These are phyloP conservation scores for Pichia membranifaciens DNA, from an alignment of 805 yeast species.

Conservation along the genomic window DNA sequence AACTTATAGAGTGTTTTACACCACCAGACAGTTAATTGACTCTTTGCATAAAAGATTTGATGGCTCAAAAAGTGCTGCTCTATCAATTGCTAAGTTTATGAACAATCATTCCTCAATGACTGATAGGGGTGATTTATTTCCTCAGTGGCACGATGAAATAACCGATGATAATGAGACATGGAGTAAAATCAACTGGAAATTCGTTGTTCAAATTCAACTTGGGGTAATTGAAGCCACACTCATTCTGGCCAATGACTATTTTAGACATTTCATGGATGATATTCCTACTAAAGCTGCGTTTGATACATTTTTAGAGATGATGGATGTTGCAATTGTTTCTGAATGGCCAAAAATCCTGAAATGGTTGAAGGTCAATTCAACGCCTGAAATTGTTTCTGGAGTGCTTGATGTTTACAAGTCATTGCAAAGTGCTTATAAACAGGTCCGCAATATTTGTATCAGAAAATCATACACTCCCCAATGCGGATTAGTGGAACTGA, in stretches of 20 bases:
- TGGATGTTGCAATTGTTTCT: conserved; percentile 57
- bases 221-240: conserved; percentile 75
- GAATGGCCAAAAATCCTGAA: conserved; percentile 42
- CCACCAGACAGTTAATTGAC: conserved; percentile 48
- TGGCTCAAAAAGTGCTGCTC: conserved; percentile 59
- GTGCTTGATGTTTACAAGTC: conserved; percentile 21
- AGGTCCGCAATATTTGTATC: conserved; percentile 62
- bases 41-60: conserved; percentile 49
- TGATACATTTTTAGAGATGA: conserved; percentile 57
- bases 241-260: conserved; percentile 66
- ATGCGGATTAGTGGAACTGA: conserved; percentile 34
- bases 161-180: conserved; percentile 33
- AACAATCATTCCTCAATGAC: not conserved
- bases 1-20: conserved; percentile 60
- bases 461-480: conserved; percentile 66
- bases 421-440: conserved; percentile 46
- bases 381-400: conserved; percentile 16
- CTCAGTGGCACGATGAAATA: conserved; percentile 49
- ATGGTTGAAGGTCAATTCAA: conserved; percentile 20
- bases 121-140: conserved; percentile 24
- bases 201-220: conserved; percentile 70
- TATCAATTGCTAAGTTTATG: conserved; percentile 35
- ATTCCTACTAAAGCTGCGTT: conserved; percentile 51
- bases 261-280: conserved; percentile 68
- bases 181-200: conserved; percentile 53